Percentiles rank a stretch among this genome's conserved stretches.
Conservation (phyloP, 306 rosid species). For the Mimosa pudica region DNA sequence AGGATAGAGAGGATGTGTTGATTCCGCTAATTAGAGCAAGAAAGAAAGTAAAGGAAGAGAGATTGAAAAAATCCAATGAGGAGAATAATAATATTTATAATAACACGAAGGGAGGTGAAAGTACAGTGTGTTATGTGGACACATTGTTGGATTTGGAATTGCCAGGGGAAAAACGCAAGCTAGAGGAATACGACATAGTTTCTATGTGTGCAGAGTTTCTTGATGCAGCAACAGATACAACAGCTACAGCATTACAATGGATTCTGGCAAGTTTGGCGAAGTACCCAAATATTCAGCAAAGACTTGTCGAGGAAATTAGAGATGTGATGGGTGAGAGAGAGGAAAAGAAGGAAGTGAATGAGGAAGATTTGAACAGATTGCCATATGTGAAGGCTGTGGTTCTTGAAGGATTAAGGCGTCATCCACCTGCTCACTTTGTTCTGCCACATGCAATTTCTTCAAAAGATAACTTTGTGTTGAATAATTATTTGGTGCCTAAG, state of each 20-base stretch:
- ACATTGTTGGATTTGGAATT: constrained; percentile 2
- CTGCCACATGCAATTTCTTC: not conserved
- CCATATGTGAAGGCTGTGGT: constrained; percentile 14
- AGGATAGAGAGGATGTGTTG: not conserved
- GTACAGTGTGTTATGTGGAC: not conserved
- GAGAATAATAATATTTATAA: not conserved
- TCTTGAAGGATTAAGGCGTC: constrained; percentile 7
- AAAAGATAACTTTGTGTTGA: not conserved
- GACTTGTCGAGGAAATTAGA: not conserved
- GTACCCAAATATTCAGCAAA: not conserved
- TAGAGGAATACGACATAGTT: not conserved
- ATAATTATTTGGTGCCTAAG: not conserved
- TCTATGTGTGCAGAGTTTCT: not conserved
- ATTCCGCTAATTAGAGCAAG: not conserved
- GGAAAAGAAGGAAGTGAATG: not conserved
- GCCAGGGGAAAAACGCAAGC: constrained; percentile 6
- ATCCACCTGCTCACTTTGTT: constrained; percentile 4
- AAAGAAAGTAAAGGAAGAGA: not conserved
- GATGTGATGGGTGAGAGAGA: not conserved
- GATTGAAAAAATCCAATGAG: not conserved
- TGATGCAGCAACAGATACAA: not conserved
- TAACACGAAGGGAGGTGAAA: not conserved
- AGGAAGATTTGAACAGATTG: not conserved
- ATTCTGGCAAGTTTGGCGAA: constrained; percentile 11
- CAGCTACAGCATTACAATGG: constrained; percentile 4